Evolutionary conservation across 108 stramenopile genomes (phyloP).

Genomic region (Aureococcus anophagefferens): DNA sequence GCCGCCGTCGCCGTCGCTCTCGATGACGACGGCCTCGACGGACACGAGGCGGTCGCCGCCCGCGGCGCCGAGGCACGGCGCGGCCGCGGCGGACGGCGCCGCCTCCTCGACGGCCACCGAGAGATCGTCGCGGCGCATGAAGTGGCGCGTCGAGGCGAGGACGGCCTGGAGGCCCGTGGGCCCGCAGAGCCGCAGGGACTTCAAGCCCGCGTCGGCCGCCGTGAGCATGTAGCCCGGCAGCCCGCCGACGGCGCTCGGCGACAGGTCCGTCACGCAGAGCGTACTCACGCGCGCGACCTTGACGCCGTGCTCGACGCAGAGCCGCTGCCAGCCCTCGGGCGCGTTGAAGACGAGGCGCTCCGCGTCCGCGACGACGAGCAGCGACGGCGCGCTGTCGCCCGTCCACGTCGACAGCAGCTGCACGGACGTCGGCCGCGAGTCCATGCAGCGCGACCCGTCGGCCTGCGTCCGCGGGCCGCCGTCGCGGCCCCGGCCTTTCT

Average conservation of each 20-base stretch:
- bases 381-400: background rate
- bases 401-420: background rate
- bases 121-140: background rate
- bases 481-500: too few species aligned
- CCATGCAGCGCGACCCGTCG: background rate
- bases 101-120: background rate
- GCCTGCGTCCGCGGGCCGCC: too few species aligned
- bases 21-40: too few species aligned
- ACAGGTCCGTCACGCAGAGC: constrained; percentile 59
- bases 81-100: too few species aligned
- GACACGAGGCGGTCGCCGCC: too few species aligned
- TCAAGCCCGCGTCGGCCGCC: constrained; percentile 45
- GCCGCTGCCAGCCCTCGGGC: background rate
- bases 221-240: constrained; percentile 71
- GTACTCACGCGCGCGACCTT: background rate
- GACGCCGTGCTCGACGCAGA: background rate
- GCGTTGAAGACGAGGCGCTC: background rate
- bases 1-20: too few species aligned
- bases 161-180: background rate
- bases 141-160: background rate
- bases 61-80: too few species aligned
- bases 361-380: background rate
- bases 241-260: constrained; percentile 56
- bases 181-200: background rate
- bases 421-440: background rate